Conservation (phyloP, 306 rosid species). For the Cucumis cinereus region DNA sequence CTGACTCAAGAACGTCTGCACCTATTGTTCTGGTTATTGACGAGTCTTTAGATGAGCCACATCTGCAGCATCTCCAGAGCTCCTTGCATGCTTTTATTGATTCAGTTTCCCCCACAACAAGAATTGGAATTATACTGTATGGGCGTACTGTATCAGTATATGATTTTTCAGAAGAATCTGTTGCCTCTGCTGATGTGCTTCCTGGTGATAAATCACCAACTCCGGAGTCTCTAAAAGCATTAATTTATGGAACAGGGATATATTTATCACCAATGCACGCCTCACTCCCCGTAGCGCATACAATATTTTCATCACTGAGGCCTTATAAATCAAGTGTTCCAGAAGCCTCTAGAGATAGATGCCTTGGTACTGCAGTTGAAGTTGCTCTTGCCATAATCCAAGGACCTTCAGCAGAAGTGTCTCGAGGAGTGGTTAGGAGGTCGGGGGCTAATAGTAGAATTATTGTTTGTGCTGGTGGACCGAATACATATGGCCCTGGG, state of each 20-base stretch:
- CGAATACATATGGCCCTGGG: constrained; percentile 91
- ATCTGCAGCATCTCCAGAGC: constrained; percentile 78
- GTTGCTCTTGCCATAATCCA: constrained; percentile 89
- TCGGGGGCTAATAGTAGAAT: constrained; percentile 83
- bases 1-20: constrained; percentile 86
- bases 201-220: constrained; percentile 79
- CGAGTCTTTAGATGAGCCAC: constrained; percentile 90
- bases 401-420: constrained; percentile 92
- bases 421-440: constrained; percentile 81
- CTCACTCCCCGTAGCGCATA: constrained; percentile 80
- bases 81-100: constrained; percentile 94
- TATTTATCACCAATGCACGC: constrained; percentile 95
- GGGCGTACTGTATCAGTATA: constrained; percentile 89
- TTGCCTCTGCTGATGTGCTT: constrained; percentile 97
- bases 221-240: constrained; percentile 56
- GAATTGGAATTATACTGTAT: constrained; percentile 74
- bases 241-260: constrained; percentile 87
- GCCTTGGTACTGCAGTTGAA: constrained; percentile 91
- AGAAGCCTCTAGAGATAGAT: constrained; percentile 92
- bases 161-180: constrained; percentile 74
- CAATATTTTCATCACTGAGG: constrained; percentile 79
- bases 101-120: constrained; percentile 73
- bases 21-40: constrained; percentile 87
- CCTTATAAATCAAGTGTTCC: constrained; percentile 62
- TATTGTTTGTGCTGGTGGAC: constrained; percentile 93